phyloP scores from a whole-genome alignment of 441 rosid species.

The Aleurites moluccanus region DNA sequence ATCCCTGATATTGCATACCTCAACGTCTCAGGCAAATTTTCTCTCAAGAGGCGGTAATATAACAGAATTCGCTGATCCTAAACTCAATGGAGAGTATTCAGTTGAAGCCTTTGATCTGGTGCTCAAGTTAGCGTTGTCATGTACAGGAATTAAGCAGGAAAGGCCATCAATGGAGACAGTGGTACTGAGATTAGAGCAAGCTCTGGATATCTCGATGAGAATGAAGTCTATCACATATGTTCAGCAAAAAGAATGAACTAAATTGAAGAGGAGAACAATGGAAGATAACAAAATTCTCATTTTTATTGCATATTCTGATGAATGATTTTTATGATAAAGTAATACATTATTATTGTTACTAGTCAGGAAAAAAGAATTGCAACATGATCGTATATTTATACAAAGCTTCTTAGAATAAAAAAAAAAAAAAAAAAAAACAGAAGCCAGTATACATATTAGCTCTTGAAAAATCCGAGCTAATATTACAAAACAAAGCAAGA shows the following conservation, averaged over 20 bases:
- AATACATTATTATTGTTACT: slow-evolving; percentile 6
- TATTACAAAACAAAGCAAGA: slow-evolving; percentile 12
- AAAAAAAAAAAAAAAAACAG: no score
- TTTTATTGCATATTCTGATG: slow-evolving; percentile 8
- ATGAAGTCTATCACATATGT: slow-evolving; percentile 1
- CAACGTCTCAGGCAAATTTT: slow-evolving; percentile 41
- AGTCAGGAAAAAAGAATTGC: slow-evolving; percentile 18
- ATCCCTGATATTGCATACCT: background rate
- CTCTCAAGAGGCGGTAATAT: slow-evolving; percentile 40
- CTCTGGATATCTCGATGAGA: slow-evolving; percentile 36
- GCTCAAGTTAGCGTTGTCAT: slow-evolving; percentile 52
- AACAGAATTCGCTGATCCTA: slow-evolving; percentile 51
- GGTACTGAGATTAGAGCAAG: slow-evolving; percentile 37
- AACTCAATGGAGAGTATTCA: slow-evolving; percentile 49
- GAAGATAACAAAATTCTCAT: background rate
- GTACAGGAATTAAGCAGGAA: slow-evolving; percentile 49
- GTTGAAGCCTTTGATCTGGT: slow-evolving; percentile 46
- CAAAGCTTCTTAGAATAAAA: slow-evolving; percentile 35
- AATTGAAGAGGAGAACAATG: background rate
- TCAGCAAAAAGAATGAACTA: background rate
- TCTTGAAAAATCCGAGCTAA: slow-evolving; percentile 47
- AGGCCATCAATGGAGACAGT: slow-evolving; percentile 66
- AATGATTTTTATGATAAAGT: slow-evolving; percentile 9
- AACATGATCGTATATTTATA: slow-evolving; percentile 19
- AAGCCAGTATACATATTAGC: slow-evolving; percentile 40